These are phyloP conservation scores for Phytophthora colocasiae DNA, from an alignment of 352 stramenopile species.

Conservation along the genomic window DNA sequence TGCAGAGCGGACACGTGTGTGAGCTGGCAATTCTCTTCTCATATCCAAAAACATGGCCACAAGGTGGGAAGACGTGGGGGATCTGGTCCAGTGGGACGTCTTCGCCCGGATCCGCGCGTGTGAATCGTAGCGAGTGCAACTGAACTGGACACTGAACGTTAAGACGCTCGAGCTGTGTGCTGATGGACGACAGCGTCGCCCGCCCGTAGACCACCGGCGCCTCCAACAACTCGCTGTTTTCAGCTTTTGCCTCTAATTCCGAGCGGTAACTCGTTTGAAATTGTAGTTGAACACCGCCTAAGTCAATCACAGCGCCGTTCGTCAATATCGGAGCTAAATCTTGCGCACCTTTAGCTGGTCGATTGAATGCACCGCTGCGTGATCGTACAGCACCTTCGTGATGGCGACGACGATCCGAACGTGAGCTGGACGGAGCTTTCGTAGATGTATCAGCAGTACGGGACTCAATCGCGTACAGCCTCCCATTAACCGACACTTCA, in stretches of 20 bases:
- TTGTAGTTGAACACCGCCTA: conserved; percentile 80
- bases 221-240: conserved; percentile 33
- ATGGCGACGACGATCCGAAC: conserved; percentile 19
- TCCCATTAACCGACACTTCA: conserved; percentile 84
- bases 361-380: conserved; percentile 75
- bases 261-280: conserved; percentile 61
- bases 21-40: conserved; percentile 69
- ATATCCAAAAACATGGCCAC: conserved; percentile 84
- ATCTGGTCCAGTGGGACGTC: conserved; percentile 61
- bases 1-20: conserved; percentile 73
- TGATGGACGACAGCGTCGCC: conserved; percentile 53
- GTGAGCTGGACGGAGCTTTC: conserved; percentile 6
- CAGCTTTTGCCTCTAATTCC: conserved; percentile 30
- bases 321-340: conserved; percentile 57
- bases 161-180: conserved; percentile 67
- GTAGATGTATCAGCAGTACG: conserved; percentile 26
- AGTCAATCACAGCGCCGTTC: conserved; percentile 76
- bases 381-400: conserved; percentile 26
- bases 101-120: conserved; percentile 42
- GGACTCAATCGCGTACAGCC: conserved; percentile 71
- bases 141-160: conserved; percentile 85
- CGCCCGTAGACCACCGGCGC: conserved; percentile 42
- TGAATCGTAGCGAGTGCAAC: conserved; percentile 73
- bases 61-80: conserved; percentile 78
- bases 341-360: conserved; percentile 48